phyloP scores from a whole-genome alignment of 1,284 basidiomycete species.

The Ustilago lituana region DNA sequence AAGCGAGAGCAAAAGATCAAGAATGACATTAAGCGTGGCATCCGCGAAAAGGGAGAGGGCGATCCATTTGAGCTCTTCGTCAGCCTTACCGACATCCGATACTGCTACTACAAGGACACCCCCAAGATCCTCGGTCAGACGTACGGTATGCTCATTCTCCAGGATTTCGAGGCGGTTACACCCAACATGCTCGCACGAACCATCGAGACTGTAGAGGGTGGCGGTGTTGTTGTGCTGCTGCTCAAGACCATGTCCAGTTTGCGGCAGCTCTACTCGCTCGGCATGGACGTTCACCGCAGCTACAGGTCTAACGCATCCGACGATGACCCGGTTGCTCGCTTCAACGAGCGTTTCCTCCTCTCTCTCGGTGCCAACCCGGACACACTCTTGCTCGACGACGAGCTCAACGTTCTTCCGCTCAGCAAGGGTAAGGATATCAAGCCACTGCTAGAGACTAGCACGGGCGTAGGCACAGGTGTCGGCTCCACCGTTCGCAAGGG shows the following conservation, averaged over 20 bases:
- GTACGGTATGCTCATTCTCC: constrained; percentile 95
- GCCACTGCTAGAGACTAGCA: constrained; percentile 73
- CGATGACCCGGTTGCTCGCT: constrained; percentile 88
- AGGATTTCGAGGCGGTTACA: constrained; percentile 98
- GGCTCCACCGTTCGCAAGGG: constrained; percentile 70
- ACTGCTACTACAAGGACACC: constrained; percentile 71
- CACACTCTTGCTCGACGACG: constrained; percentile 94
- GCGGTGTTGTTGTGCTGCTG: constrained; percentile 88
- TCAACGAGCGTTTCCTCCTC: constrained; percentile 89
- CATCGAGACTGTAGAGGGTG: constrained; percentile 98
- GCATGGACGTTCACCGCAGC: constrained; percentile 80
- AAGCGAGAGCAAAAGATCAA: constrained; percentile 72
- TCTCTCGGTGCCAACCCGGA: constrained; percentile 80
- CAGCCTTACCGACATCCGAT: constrained; percentile 97
- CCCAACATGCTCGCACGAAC: constrained; percentile 96
- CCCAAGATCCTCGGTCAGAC: constrained; percentile 82
- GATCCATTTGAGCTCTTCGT: constrained; percentile 98
- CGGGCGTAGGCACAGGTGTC: constrained; percentile 48
- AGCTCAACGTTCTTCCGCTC: constrained; percentile 95
- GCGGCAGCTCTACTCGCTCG: constrained; percentile 91
- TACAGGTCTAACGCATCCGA: constrained; percentile 87
- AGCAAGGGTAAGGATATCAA: constrained; percentile 94
- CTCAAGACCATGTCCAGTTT: constrained; percentile 95
- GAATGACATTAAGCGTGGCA: constrained; percentile 75
- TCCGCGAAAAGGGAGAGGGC: constrained; percentile 89